Percentiles rank a stretch among this genome's conserved stretches.
phyloP scores from a whole-genome alignment of 2,329 filamentous ascomycete genomes.

The Ceratocystis smalleyi region DNA sequence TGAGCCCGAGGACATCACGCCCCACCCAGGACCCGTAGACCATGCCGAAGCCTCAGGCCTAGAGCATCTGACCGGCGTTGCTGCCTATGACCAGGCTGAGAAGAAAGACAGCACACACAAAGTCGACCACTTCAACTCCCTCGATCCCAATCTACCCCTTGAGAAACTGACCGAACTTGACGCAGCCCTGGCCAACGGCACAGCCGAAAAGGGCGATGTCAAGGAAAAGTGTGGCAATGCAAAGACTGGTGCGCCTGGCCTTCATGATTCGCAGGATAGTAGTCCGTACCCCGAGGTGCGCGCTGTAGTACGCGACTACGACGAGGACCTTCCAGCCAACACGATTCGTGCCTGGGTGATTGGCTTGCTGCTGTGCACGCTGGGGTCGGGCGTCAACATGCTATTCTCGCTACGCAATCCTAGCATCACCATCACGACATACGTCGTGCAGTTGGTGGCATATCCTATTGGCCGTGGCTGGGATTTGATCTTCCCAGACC shows the following conservation, averaged over 20 bases:
- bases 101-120: slow-evolving; percentile 21
- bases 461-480: slow-evolving; percentile 42
- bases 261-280: slow-evolving; percentile 40
- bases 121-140: background rate
- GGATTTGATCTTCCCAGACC: slow-evolving; percentile 40
- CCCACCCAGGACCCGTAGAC: slow-evolving; percentile 27
- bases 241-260: slow-evolving; percentile 33
- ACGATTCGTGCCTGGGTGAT: slow-evolving; percentile 50
- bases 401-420: slow-evolving; percentile 46
- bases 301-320: slow-evolving; percentile 48
- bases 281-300: slow-evolving; percentile 54
- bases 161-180: slow-evolving; percentile 47
- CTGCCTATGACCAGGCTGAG: slow-evolving; percentile 41
- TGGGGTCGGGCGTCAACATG: slow-evolving; percentile 47
- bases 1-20: slow-evolving; percentile 32
- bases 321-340: slow-evolving; percentile 48
- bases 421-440: slow-evolving; percentile 43
- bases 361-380: slow-evolving; percentile 43
- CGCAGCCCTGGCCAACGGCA: slow-evolving; percentile 37
- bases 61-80: slow-evolving; percentile 33
- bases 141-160: slow-evolving; percentile 49
- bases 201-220: slow-evolving; percentile 31
- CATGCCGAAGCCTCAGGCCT: slow-evolving; percentile 27
- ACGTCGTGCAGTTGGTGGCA: slow-evolving; percentile 46
- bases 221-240: slow-evolving; percentile 21